Evolutionary conservation across 179 eudicot genomes (phyloP).

Genomic region (Dionaea muscipula): DNA sequence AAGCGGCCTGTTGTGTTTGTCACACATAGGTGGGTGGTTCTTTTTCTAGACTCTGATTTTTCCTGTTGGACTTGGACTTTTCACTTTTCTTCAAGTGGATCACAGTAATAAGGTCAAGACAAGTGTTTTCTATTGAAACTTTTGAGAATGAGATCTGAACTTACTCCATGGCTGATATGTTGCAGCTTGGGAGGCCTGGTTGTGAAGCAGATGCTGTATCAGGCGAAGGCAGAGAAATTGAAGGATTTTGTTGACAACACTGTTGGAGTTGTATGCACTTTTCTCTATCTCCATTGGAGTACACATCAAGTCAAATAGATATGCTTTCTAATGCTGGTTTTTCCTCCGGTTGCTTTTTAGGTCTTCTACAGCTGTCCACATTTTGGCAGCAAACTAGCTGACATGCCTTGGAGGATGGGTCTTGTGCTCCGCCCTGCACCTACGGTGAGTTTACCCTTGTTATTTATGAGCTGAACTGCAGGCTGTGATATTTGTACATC

Average conservation of each 20-base stretch:
- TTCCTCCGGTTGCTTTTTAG: conserved; percentile 40
- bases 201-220: conserved; percentile 90
- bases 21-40: conserved; percentile 62
- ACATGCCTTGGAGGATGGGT: conserved; percentile 99
- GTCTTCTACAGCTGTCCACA: conserved; percentile 98
- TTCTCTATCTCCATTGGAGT: conserved; percentile 1
- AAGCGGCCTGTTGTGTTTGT: conserved; percentile 82
- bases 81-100: neutral
- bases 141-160: conserved; percentile 3
- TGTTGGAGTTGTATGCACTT: conserved; percentile 62
- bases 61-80: neutral
- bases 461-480: no score
- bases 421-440: conserved; percentile 99
- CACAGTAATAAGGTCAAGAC: neutral
- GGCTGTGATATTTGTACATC: no score
- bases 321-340: conserved; percentile 5
- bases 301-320: no score
- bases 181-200: conserved; percentile 99
- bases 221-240: conserved; percentile 62
- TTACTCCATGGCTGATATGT: conserved; percentile 5
- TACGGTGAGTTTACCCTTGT: conserved; percentile 35
- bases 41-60: conserved; percentile 4
- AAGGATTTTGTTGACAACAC: conserved; percentile 67
- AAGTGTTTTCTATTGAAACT: conserved; percentile 4
- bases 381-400: conserved; percentile 97